Base-by-base conservation (phyloP, 83 land plant genomes). In the Diphasiastrum complanatum region DNA sequence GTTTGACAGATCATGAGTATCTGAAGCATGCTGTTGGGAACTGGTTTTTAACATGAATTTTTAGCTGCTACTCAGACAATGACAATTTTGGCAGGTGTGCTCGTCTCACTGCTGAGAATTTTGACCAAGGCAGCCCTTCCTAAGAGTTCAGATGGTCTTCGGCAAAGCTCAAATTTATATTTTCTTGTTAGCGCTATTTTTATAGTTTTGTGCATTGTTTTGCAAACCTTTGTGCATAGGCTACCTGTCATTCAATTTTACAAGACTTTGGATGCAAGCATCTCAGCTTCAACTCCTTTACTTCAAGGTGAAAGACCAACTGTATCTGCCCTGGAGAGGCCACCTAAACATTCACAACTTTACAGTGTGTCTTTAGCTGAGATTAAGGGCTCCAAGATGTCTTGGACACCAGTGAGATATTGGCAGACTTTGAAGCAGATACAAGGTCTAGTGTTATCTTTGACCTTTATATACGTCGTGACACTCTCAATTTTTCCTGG, bases 401-500 rank as follows among this genome's bases (percentile, higher is more conserved):
- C 47, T 51, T 23, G 3, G 29, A 62, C 12, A 57, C n/a, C 68
- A 43, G 34, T 83, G 60, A 62, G 59, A n/a, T 69, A 83, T 51
- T 66, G 79, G 86, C 68, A 79, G 2, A 73, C 83, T 16, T 58
- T 81, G 49, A 81, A 73, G 43, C 55, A 37, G 56, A 37, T 5
- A 11, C 14, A 60, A 37, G 51, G 63, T 16, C 6, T 60, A 25
- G 18, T 55, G 24, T 57, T 60, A 8, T 8, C 20, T 5, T 49
- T 85, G 20, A 29, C 67, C 40, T 62, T 86, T 48, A 83, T 86
- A 1, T 89, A 86, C 55, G 48, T 86, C n/a, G 89, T 84, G 18
- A 93, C 99, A 0, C 50, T 89, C 47, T 68, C 89, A 20, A 89
- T 93, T 24, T 93, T 89, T 56, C 99, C 96, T 24, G 97, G 96